Evolutionary conservation across 2,329 filamentous ascomycete genomes (phyloP), one percentile per base, ranked within the genome.

Genomic region (Fusarium sp.): DNA sequence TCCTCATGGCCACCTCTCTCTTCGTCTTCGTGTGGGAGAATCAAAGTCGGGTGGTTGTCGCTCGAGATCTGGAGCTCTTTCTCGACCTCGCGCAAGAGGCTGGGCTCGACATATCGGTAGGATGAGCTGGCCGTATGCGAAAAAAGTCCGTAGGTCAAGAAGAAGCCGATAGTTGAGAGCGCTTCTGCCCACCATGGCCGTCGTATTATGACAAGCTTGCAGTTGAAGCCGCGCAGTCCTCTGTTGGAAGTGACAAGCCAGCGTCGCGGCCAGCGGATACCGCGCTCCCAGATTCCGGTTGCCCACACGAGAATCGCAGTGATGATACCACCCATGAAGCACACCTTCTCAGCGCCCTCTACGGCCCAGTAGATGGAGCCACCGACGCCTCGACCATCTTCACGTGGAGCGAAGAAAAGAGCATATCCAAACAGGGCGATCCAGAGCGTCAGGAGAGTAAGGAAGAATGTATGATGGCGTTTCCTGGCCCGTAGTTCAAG

Each of bases 301-400:
- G 91, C 95, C 94, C 95, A 98, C 72, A 98, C 91, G 37, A 99
- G 85, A 44, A 94, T 87, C 37, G 90, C 92, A 0, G 95, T 98
- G 64, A 98, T 91, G 63, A 97, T 88, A 48, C 96, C 96, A 27
- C 94, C 94, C 81, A 97, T 93, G 77, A 98, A 92, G 75, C 93
- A 95, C 56, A 99, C 89, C 80, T 96, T 97, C 82, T 98, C 94
- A 8, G 89, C 89, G 78, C 93, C 93, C 76, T 98, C 95, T 4
- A 98, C 89, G 30, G 97, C 91, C 95, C 95, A 98, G 86, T 99
- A 99, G 56, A 97, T 94, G 13, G 92, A 95, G 34, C 96, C 95
- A 55, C 96, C 96, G 7, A 97, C 90, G 39, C 95, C 95, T 72
- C 89, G 90, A 71, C 95, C 95, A 84, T 98, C 95, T 80, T 98